Evolutionary conservation across 1,284 basidiomycete species (phyloP).

Genomic region (Puccinia triticina): DNA sequence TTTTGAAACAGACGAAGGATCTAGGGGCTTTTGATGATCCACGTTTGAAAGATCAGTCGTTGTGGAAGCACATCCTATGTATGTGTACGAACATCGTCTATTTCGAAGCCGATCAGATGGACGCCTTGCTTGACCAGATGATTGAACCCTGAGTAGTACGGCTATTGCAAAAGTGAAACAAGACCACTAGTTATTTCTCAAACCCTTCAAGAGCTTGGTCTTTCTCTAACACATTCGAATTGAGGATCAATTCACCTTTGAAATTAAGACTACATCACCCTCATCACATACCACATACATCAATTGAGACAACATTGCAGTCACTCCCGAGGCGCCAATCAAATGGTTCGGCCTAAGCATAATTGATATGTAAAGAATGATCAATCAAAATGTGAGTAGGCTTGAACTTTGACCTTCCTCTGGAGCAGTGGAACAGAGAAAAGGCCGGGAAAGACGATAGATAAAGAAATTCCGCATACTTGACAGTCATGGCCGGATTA

Average conservation of each 20-base stretch:
- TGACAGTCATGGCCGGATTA: constrained; percentile 3
- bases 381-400: neutral
- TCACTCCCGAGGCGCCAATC: constrained; percentile 20
- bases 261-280: constrained; percentile 23
- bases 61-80: neutral
- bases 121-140: constrained; percentile 26
- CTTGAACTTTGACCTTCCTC: neutral
- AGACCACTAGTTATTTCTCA: neutral
- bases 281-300: constrained; percentile 33
- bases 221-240: neutral
- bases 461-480: neutral
- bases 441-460: no score
- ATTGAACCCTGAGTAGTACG: constrained; percentile 42
- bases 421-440: no score
- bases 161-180: neutral
- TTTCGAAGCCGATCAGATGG: constrained; percentile 26
- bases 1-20: constrained; percentile 11
- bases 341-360: constrained; percentile 19
- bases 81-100: constrained; percentile 17
- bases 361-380: neutral
- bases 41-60: neutral
- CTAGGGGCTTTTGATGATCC: neutral
- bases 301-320: constrained; percentile 28
- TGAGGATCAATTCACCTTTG: constrained; percentile 16
- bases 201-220: neutral